Evolutionary conservation across 305 asterid genomes (phyloP).

Genomic region (Fraxinus angustifolia): DNA sequence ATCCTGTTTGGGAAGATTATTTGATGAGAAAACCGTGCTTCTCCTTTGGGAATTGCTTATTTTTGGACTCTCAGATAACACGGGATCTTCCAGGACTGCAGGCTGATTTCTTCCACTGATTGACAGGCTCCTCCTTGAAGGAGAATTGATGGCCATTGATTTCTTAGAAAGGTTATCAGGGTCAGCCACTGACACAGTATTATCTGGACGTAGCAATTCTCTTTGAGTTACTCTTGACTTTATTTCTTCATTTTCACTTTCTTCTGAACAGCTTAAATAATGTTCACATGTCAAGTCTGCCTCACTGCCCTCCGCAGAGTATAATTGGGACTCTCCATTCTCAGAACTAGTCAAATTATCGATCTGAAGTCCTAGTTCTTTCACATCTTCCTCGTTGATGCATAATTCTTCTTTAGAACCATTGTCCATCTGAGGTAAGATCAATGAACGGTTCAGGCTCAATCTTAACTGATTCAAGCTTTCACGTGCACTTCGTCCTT

Average conservation of each 20-base stretch:
- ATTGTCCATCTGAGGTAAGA: conserved; percentile 57
- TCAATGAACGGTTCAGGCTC: conserved; percentile 79
- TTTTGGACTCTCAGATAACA: conserved; percentile 83
- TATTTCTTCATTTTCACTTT: conserved; percentile 70
- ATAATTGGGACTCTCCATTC: conserved; percentile 37
- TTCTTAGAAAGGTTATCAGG: conserved; percentile 22
- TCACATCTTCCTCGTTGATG: conserved; percentile 64
- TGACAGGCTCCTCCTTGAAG: conserved; percentile 40
- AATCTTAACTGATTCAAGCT: conserved; percentile 80
- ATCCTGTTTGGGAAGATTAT: conserved; percentile 35
- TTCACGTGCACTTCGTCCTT: conserved; percentile 64
- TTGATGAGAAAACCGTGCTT: conserved; percentile 47
- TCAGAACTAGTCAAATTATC: conserved; percentile 46
- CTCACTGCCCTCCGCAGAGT: conserved; percentile 66
- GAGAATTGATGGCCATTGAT: conserved; percentile 29
- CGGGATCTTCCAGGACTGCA: conserved; percentile 58
- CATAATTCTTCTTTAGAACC: conserved; percentile 45
- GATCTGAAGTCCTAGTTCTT: conserved; percentile 64
- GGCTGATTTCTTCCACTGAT: conserved; percentile 37
- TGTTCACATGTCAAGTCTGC: conserved; percentile 63
- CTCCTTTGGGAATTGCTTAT: conserved; percentile 54
- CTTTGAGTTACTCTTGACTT: conserved; percentile 37
- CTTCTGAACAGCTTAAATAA: conserved; percentile 77
- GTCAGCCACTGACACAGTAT: conserved; percentile 10
- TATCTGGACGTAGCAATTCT: conserved; percentile 19